Conservation (phyloP, 148 eudicot species). For the Camellia sinensis region DNA sequence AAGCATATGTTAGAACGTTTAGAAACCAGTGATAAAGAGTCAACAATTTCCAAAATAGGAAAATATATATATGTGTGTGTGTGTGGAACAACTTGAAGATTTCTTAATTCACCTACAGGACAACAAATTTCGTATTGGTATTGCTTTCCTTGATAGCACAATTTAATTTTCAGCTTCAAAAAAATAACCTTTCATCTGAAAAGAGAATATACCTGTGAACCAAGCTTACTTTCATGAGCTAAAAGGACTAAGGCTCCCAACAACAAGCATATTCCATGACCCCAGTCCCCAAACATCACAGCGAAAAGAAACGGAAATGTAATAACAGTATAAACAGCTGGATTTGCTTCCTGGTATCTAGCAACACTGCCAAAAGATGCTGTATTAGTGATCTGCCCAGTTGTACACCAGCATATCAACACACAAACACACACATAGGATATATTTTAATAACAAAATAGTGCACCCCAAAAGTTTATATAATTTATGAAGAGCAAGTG, state of each 20-base stretch:
- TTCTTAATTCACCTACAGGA: constrained; percentile 1
- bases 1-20: not conserved
- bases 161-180: not conserved
- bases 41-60: not conserved
- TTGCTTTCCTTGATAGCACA: not conserved
- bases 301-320: constrained; percentile 99
- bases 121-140: not conserved
- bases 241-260: constrained; percentile 80
- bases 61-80: too few species aligned
- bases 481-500: not conserved
- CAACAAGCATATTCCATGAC: constrained; percentile 95
- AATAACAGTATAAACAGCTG: constrained; percentile 85
- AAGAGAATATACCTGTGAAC: constrained; percentile 67
- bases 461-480: not conserved
- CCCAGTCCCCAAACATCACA: constrained; percentile 99
- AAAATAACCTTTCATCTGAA: not conserved
- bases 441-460: not conserved
- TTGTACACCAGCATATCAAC: not conserved
- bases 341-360: constrained; percentile 96
- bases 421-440: not conserved
- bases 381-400: constrained; percentile 17
- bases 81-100: constrained; percentile 5
- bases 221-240: constrained; percentile 74
- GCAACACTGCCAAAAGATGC: constrained; percentile 68
- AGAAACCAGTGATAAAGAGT: not conserved